Percentiles rank a stretch among this genome's conserved stretches.
Conservation (phyloP, 768 basidiomycete species). For the Mycena pura region DNA sequence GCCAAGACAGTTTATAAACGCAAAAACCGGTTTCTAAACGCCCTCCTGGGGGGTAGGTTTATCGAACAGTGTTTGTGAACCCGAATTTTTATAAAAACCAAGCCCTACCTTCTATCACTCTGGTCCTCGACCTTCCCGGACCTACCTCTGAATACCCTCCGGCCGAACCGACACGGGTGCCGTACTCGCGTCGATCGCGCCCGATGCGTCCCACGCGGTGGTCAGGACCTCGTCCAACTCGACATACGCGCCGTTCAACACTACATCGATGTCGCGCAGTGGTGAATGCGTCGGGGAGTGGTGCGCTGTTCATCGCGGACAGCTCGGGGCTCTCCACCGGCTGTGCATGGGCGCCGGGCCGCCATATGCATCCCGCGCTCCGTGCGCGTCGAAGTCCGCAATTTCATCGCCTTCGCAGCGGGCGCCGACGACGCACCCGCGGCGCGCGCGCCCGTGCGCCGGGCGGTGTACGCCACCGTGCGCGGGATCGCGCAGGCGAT, state of each 20-base stretch:
- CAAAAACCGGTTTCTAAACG: too few species aligned
- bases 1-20: too few species aligned
- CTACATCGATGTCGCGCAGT: neutral
- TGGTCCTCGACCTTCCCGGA: neutral
- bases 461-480: neutral
- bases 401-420: neutral
- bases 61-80: too few species aligned
- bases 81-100: too few species aligned
- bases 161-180: neutral
- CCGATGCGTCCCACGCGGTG: neutral
- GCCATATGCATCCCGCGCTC: neutral
- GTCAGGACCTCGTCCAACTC: constrained; percentile 7
- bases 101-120: too few species aligned
- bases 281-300: neutral
- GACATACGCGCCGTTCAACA: neutral
- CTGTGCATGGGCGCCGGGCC: constrained; percentile 7
- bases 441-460: neutral
- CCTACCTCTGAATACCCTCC: neutral
- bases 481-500: constrained; percentile 10
- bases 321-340: neutral
- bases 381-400: constrained; percentile 1
- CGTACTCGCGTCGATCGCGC: neutral
- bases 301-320: neutral
- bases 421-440: neutral
- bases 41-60: too few species aligned